Base-by-base conservation (phyloP, 2,329 filamentous ascomycete genomes). In the Aciculosporium take region DNA sequence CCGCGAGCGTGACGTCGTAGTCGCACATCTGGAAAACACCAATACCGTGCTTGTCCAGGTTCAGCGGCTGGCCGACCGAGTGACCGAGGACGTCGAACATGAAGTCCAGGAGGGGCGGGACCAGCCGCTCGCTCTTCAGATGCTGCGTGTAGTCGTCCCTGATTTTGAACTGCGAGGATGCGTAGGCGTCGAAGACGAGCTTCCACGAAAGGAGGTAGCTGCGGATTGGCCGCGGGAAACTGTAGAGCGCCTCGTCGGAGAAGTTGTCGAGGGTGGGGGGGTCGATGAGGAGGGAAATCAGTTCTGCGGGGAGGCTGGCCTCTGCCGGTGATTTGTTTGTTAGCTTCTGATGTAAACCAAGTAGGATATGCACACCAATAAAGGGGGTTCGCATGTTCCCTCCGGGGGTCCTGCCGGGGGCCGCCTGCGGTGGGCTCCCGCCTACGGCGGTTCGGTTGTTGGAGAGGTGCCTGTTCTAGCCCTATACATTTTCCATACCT, bases 121-220 rank as follows among this genome's bases (percentile, higher is more conserved):
- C 62, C 42, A 80, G 79, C 9, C 79, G 72, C 12, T 79, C 79
- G 21, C 81, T 72, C 56, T 87, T 91, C 42, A 98, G 72, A 44
- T 83, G 76, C 20, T 85, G 75, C 0, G 77, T 74, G 53, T 95
- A 96, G 52, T 88, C 79, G 44, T 75, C 76, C 50, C 86, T 83
- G 13, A 96, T 77, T 51, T 86, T 85, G 58, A 84, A 81, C 0
- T 88, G 85, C 10, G 87, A 78, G 17, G 78, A 76, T 15, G 69
- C 67, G 55, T 89, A 93, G 34, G 89, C 81, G 51, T 94, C 86
- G 55, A 94, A 96, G 0, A 95, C 71, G 1, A 96, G 68, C 48
- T 84, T 76, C 91, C 91, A 98, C 9, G 85, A 83, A 23, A 94
- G 67, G 3, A 98, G 69, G 53, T 95, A 98, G 8, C 80, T 77